Conservation (phyloP, 257 asterid species). For the Cynanchum wilfordii region DNA sequence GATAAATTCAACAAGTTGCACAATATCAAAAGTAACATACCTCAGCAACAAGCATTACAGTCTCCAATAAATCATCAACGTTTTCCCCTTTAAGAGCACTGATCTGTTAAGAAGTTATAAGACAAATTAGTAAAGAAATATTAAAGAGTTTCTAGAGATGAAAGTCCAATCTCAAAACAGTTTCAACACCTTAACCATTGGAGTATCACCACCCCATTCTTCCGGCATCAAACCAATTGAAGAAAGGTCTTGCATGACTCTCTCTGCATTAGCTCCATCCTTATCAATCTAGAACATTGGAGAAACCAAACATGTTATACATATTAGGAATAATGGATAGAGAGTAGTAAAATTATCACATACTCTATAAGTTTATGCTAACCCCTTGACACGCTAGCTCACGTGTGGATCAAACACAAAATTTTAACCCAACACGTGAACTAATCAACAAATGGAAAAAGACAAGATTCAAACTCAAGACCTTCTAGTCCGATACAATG, state of each 20-base stretch:
- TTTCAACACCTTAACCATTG: slow-evolving; percentile 80
- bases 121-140: slow-evolving; percentile 25
- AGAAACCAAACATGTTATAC: slow-evolving; percentile 4
- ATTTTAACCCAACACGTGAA: no score
- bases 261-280: slow-evolving; percentile 89
- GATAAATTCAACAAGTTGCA: slow-evolving; percentile 6
- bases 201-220: slow-evolving; percentile 94
- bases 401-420: no score
- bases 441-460: no score
- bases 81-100: slow-evolving; percentile 99
- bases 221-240: slow-evolving; percentile 90
- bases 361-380: no score
- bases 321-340: slow-evolving; percentile 5
- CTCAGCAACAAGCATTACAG: slow-evolving; percentile 96
- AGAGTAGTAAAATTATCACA: background rate
- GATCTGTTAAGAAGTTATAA: slow-evolving; percentile 45
- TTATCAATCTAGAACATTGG: slow-evolving; percentile 60
- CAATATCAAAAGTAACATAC: slow-evolving; percentile 34
- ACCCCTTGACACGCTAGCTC: no score
- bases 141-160: slow-evolving; percentile 1
- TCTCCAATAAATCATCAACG: slow-evolving; percentile 87
- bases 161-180: slow-evolving; percentile 16
- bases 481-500: no score
- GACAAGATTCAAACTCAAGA: no score
- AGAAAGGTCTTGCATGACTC: slow-evolving; percentile 89